phyloP scores from a whole-genome alignment of 129 eudicot species.

The Flaveria bidentis region DNA sequence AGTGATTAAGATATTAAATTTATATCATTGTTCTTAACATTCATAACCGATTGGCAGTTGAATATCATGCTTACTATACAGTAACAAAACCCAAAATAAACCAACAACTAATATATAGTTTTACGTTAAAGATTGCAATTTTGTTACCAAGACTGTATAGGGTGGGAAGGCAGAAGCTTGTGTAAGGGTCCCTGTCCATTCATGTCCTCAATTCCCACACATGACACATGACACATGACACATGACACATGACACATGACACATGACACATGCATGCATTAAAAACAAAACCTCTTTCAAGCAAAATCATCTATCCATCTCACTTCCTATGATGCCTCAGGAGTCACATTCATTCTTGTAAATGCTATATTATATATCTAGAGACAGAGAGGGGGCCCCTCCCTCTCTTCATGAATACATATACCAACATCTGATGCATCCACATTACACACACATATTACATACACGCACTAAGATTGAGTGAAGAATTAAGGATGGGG shows the following conservation, averaged over 20 bases:
- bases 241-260: too few species aligned
- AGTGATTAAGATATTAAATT: too few species aligned
- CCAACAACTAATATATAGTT: too few species aligned
- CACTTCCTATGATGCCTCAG: conserved; percentile 11
- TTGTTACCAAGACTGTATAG: too few species aligned
- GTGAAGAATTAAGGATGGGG: conserved; percentile 27
- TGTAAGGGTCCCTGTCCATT: too few species aligned
- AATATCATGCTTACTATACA: too few species aligned
- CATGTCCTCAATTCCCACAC: too few species aligned
- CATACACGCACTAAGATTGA: not conserved
- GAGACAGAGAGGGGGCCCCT: not conserved
- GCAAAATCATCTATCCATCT: conserved; percentile 16
- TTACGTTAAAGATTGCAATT: too few species aligned
- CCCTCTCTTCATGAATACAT: not conserved
- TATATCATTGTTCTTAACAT: too few species aligned
- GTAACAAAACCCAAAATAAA: too few species aligned
- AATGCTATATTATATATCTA: not conserved
- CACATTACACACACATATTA: not conserved
- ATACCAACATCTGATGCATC: not conserved
- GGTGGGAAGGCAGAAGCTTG: too few species aligned
- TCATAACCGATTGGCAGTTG: too few species aligned
- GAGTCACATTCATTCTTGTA: conserved; percentile 10
- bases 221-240: not conserved
- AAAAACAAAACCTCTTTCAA: conserved; percentile 17
- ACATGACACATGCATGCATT: conserved; percentile 21